phyloP scores from a whole-genome alignment of 148 eudicot genomes.

The Camellia sinensis region DNA sequence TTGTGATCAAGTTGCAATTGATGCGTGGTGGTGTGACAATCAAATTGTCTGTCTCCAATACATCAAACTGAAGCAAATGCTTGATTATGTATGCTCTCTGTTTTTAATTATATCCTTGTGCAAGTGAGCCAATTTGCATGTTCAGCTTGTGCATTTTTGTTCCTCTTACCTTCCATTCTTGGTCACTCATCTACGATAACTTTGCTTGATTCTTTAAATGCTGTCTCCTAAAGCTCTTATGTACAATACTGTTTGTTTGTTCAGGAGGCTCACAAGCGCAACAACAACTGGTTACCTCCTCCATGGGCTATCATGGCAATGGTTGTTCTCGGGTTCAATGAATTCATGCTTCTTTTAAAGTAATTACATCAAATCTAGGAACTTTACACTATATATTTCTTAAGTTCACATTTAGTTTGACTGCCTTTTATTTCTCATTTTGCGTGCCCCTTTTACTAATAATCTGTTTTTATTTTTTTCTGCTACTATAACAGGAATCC shows the following conservation, averaged over 20 bases:
- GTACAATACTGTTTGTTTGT: not conserved
- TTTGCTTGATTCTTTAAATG: not conserved
- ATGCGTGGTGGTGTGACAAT: not conserved
- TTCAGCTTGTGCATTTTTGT: not conserved
- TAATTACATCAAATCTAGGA: conserved; percentile 10
- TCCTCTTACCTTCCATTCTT: not conserved
- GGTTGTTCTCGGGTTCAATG: conserved; percentile 45
- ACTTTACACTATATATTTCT: not conserved
- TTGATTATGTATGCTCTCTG: not conserved
- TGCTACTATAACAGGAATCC: conserved; percentile 40
- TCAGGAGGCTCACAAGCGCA: conserved; percentile 43
- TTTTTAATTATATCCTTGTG: not conserved
- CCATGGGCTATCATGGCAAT: conserved; percentile 48
- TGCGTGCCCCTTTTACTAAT: not conserved
- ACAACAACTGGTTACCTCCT: conserved; percentile 49
- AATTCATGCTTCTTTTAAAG: conserved; percentile 50
- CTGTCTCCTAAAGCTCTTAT: not conserved
- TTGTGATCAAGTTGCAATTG: not conserved
- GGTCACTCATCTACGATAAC: not conserved
- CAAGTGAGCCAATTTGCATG: not conserved
- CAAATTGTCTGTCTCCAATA: not conserved
- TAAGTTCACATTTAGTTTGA: not conserved
- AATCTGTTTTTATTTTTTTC: not conserved
- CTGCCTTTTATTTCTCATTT: not conserved
- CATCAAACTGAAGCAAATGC: not conserved